phyloP scores from a whole-genome alignment of 2,329 filamentous ascomycete genomes.

The Paraconiothyrium sp. region DNA sequence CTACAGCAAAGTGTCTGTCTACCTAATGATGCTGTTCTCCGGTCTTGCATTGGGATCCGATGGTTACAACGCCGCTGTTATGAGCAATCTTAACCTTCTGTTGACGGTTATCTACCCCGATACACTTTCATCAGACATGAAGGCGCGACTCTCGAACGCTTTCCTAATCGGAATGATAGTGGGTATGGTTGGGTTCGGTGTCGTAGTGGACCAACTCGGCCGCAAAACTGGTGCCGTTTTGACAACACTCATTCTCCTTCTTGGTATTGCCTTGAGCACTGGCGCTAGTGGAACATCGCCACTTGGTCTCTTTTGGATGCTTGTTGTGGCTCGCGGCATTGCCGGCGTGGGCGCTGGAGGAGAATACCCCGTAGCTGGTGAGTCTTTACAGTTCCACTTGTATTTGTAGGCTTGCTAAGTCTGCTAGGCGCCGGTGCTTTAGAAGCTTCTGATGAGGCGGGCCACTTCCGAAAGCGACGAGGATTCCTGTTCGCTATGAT shows the following conservation, averaged over 20 bases:
- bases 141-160: slow-evolving; percentile 45
- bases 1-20: slow-evolving; percentile 42
- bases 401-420: neutral
- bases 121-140: slow-evolving; percentile 34
- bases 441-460: slow-evolving; percentile 64
- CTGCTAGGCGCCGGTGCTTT: slow-evolving; percentile 53
- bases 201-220: slow-evolving; percentile 11
- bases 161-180: slow-evolving; percentile 38
- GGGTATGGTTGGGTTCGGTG: slow-evolving; percentile 14
- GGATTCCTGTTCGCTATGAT: slow-evolving; percentile 68
- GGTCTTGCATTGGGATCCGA: slow-evolving; percentile 48
- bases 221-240: slow-evolving; percentile 28
- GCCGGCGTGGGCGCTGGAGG: slow-evolving; percentile 30
- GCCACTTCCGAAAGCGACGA: slow-evolving; percentile 55
- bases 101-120: slow-evolving; percentile 46
- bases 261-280: slow-evolving; percentile 42
- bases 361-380: slow-evolving; percentile 63
- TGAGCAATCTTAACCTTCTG: slow-evolving; percentile 45
- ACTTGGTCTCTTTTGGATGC: slow-evolving; percentile 17
- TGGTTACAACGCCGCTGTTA: slow-evolving; percentile 49
- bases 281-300: slow-evolving; percentile 12
- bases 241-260: slow-evolving; percentile 43
- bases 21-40: slow-evolving; percentile 48
- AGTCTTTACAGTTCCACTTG: neutral
- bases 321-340: slow-evolving; percentile 12